Evolutionary conservation across 225 moss, liverwort and hornwort species (phyloP).

Genomic region (Pleurozium schreberi): DNA sequence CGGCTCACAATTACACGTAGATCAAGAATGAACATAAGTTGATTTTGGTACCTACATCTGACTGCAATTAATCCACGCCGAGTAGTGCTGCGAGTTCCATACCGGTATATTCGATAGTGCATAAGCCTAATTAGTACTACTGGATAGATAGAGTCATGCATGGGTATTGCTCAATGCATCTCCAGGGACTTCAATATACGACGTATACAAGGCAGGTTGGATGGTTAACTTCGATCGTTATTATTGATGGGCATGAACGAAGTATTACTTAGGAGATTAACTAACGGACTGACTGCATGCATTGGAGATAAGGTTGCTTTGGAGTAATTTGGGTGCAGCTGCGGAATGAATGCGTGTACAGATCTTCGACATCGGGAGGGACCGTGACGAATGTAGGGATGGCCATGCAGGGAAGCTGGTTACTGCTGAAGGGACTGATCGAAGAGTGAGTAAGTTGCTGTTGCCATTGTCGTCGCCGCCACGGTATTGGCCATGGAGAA

Average conservation of each 20-base stretch:
- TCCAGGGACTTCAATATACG: not conserved
- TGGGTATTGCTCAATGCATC: not conserved
- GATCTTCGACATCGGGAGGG: not conserved
- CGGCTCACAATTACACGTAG: not conserved
- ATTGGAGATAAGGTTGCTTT: not conserved
- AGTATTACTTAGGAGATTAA: not conserved
- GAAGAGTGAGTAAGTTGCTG: not conserved
- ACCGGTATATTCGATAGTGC: not conserved
- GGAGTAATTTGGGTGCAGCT: not conserved
- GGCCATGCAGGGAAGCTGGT: not conserved
- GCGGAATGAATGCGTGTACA: not conserved
- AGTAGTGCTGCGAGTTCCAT: not conserved
- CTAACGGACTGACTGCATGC: not conserved
- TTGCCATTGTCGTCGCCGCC: not conserved
- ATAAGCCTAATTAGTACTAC: not conserved
- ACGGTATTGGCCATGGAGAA: conserved; percentile 1
- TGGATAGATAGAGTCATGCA: not conserved
- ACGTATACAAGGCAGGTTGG: not conserved
- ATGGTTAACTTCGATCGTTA: not conserved
- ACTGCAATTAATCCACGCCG: not conserved
- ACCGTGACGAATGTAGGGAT: not conserved
- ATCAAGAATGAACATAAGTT: not conserved
- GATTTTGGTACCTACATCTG: not conserved
- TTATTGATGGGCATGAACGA: not conserved
- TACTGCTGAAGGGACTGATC: not conserved